Base-by-base conservation (phyloP, 2,329 filamentous ascomycete species). In the Beauveria australis region DNA sequence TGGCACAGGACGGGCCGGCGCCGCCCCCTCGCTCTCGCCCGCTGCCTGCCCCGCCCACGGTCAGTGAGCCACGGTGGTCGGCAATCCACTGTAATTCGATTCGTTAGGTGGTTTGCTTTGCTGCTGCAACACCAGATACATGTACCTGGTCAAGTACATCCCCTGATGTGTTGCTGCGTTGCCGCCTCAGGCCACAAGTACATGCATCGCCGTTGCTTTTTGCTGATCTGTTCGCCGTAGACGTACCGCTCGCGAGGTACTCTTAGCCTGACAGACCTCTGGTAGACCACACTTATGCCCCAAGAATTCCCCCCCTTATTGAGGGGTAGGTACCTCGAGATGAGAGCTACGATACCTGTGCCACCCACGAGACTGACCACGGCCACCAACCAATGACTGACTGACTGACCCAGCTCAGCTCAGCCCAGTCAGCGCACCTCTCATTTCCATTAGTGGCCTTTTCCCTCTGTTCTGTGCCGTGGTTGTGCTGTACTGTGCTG, bases 1-100 rank as follows among this genome's bases (percentile, higher is more conserved):
- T 59, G 48, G 43, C 54, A 57, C 28, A 49, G 44, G 47, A 59
- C 55, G 55, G 55, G 55, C 55, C 55, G 47, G 55, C 55, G 55
- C 55, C 55, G 55, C 55, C 55, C 55, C 55, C 46, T 58, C 55
- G 46, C 28, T 37, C 37, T 59, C 55, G 47, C 47, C 55, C 47
- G 55, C 55, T 59, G 55, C 51, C 55, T 51, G 55, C 55, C 55
- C 55, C 55, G 55, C 54, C 47, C 47, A 26, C 47, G 43, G 33
- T 47, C 46, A 49, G 19, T 19, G 55, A 49, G 46, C 46, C 33
- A 49, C 28, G 24, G 26, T 26, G 33, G 22, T 44, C 51, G 18
- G 7, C 43, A 43, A 37, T 58, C 46, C 55, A 58, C 55, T 54
- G 22, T 44, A 53, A 24, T 40, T 49, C 24, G 18, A 41, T 53